Percentiles rank a stretch among this genome's conserved stretches.
Conservation (phyloP, 768 basidiomycete species). For the Steccherinum ochraceum region DNA sequence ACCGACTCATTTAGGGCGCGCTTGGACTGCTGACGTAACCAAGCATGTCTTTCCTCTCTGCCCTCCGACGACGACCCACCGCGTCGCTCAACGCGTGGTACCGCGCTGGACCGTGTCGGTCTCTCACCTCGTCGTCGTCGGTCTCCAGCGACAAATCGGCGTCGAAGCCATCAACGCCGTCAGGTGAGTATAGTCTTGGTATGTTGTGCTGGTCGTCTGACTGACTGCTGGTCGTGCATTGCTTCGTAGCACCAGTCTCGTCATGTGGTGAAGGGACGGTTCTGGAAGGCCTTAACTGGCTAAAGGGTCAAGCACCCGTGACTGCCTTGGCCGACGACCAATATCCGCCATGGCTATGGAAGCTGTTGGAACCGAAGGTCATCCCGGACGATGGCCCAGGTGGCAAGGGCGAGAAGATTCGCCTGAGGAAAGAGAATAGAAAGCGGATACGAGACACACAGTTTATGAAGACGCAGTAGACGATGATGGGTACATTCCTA, state of each 20-base stretch:
- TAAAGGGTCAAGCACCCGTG: slow-evolving; percentile 77
- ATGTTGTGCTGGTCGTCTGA: too few relatives aligned
- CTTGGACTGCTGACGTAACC: slow-evolving; percentile 5
- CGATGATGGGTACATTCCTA: neutral
- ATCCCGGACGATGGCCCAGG: slow-evolving; percentile 69
- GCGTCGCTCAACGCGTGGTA: slow-evolving; percentile 11
- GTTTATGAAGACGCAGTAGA: slow-evolving; percentile 75
- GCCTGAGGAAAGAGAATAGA: slow-evolving; percentile 54
- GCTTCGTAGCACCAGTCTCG: slow-evolving; percentile 31
- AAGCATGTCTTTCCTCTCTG: slow-evolving; percentile 21
- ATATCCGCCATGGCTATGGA: slow-evolving; percentile 92
- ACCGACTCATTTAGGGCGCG: neutral
- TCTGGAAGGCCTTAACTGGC: slow-evolving; percentile 73
- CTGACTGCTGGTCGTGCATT: too few relatives aligned
- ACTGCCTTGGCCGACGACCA: slow-evolving; percentile 73
- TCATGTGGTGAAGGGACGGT: slow-evolving; percentile 70
- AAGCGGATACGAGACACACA: slow-evolving; percentile 76
- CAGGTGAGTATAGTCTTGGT: slow-evolving; percentile 3
- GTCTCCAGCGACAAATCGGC: neutral
- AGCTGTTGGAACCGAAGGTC: slow-evolving; percentile 52
- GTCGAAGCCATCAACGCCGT: neutral
- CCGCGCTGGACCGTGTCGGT: neutral
- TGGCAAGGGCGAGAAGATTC: slow-evolving; percentile 48
- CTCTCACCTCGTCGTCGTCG: neutral
- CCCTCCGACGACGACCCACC: slow-evolving; percentile 17